A percentile compares a stretch with the other conserved stretches of the same genome.
Evolutionary conservation across 331 rosid genomes (phyloP).

Genomic region (Arachis monticola): DNA sequence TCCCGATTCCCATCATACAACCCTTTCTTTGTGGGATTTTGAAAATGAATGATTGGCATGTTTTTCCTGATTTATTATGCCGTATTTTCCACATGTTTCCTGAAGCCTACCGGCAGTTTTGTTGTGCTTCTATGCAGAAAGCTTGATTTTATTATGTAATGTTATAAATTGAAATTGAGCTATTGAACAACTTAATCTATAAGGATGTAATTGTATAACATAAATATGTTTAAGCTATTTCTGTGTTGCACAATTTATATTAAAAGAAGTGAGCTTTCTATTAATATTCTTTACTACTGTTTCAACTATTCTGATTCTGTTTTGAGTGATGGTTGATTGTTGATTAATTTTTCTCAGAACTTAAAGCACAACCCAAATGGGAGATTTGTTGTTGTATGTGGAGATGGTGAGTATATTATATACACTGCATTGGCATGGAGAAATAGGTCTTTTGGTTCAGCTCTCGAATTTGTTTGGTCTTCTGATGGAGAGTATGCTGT

Average conservation of each 20-base stretch:
- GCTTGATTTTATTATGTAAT: not conserved
- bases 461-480: conserved; percentile 92
- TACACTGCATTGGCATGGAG: conserved; percentile 98
- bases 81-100: not conserved
- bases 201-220: not conserved
- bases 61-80: conserved; percentile 24
- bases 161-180: conserved; percentile 20
- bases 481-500: conserved; percentile 91
- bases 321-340: conserved; percentile 33
- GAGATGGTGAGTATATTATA: conserved; percentile 95
- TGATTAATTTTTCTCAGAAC: conserved; percentile 55
- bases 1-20: conserved; percentile 22
- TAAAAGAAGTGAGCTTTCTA: conserved; percentile 24
- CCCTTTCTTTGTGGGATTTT: not conserved
- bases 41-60: conserved; percentile 2
- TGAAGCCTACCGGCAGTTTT: not conserved
- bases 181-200: conserved; percentile 20
- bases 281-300: conserved; percentile 11
- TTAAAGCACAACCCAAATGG: conserved; percentile 94
- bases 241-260: conserved; percentile 21
- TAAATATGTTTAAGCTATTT: conserved; percentile 25
- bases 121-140: conserved; percentile 1
- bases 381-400: conserved; percentile 94
- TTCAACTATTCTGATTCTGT: conserved; percentile 33
- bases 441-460: conserved; percentile 94